Conservation (phyloP, 2,329 filamentous ascomycete species). For the Aspergillus arachidicola region DNA sequence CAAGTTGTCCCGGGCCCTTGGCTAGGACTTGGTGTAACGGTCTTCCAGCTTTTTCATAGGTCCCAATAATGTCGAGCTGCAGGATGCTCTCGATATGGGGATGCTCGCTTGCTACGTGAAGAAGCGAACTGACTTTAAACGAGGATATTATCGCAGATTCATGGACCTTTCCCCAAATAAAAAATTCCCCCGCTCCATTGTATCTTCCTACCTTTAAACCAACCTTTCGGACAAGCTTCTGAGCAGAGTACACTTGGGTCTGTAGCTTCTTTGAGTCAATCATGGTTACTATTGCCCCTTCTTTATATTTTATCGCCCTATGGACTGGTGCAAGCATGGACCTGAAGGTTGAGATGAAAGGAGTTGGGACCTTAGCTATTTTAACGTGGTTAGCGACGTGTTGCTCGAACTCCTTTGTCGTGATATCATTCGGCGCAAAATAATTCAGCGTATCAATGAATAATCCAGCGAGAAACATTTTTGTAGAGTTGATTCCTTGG, state of each 20-base stretch:
- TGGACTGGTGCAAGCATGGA: constrained; percentile 35
- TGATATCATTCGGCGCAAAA: constrained; percentile 20
- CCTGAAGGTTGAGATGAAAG: constrained; percentile 38
- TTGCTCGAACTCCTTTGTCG: constrained; percentile 19
- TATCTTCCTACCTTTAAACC: constrained; percentile 25
- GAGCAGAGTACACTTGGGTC: constrained; percentile 29
- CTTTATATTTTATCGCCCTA: constrained; percentile 26
- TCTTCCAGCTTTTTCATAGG: neutral
- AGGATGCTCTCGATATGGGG: constrained; percentile 29
- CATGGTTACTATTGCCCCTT: constrained; percentile 31
- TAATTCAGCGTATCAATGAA: constrained; percentile 20
- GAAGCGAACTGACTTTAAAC: constrained; percentile 27
- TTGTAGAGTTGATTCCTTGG: constrained; percentile 32
- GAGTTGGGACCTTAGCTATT: constrained; percentile 22
- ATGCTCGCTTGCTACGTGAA: constrained; percentile 18
- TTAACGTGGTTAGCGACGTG: constrained; percentile 30
- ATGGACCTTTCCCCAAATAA: constrained; percentile 37
- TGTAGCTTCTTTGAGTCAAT: constrained; percentile 33
- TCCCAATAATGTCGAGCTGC: constrained; percentile 26
- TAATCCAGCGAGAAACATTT: constrained; percentile 27
- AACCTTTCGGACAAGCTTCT: constrained; percentile 24
- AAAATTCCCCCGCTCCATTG: constrained; percentile 33
- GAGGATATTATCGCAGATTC: constrained; percentile 31
- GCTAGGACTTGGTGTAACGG: constrained; percentile 20
- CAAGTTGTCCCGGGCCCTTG: constrained; percentile 10